Base-by-base conservation (phyloP, 1,139 yeast genomes). In the Candida buenavistaensis region DNA sequence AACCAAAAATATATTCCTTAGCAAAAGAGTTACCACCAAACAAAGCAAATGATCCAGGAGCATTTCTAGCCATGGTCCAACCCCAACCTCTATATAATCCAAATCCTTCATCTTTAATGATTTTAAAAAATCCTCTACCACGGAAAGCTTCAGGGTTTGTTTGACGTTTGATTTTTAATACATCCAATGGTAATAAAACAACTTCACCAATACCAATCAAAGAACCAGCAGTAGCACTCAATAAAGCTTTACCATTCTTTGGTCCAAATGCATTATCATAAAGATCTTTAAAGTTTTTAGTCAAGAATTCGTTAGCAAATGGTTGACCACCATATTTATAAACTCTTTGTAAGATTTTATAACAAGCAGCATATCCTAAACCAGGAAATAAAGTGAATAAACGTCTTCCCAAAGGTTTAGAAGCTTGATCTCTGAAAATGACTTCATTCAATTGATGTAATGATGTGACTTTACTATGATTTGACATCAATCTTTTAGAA, bases 251-350 rank as follows among this genome's bases (percentile, higher is more conserved):
- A 54, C 98, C 97, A 36, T 94, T 92, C 67, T 94, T 92, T 46
- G 87, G 77, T 42, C 98, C 98, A 52, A 92, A 92, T 32, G 74
- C 68, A 41, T 70, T 64, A 52, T 92, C 96, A 57, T 81, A 92
- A 36, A 71, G 57, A 36, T 74, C 68, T 55, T 77, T 80, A 69
- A 81, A 87, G 68, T 88, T 84, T 51, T 75, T 71, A 50, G 86
- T 77, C 58, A 92, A 75, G 57, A 82, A 87, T 65, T 92, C 99
- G 58, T 90, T 92, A 46, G 94, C 99, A 57, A 89, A 90, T 37
- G 99, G 98, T 67, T 92, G 99, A 35, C 99, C 99, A 57, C 98
- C 97, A 62, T 94, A 92, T 66, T 92, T 92, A 77, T 94, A 92
- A 36, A 92, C 97, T 70, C 99, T 82, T 68, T 92, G 99, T 54